These are phyloP conservation scores for Pseudomassariella vexata DNA, from an alignment of 2,329 filamentous ascomycete genomes.

Conservation along the genomic window DNA sequence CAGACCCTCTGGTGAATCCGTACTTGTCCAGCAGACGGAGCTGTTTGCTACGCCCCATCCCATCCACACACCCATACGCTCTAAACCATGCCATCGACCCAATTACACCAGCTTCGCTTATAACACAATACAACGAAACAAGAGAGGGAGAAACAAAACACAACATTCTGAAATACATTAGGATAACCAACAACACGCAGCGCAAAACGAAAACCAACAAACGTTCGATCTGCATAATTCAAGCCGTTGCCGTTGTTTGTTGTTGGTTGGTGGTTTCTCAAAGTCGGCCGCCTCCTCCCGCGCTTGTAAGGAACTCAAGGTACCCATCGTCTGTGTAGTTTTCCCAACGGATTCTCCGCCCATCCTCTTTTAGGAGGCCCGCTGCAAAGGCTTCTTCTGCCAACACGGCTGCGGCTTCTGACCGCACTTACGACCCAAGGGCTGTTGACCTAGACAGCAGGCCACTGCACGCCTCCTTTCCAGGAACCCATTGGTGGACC, in stretches of 20 bases:
- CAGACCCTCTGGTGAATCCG: conserved; percentile 17
- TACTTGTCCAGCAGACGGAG: too few species aligned
- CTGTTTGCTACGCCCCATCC: conserved; percentile 22
- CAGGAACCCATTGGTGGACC: conserved; percentile 33
- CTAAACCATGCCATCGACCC: conserved; percentile 5
- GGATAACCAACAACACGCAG: too few species aligned
- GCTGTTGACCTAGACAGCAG: conserved; percentile 27
- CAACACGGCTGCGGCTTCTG: conserved; percentile 28
- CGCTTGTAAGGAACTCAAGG: too few species aligned
- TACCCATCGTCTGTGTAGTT: too few species aligned
- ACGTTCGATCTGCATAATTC: too few species aligned
- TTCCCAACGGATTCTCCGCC: too few species aligned
- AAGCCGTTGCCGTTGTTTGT: too few species aligned
- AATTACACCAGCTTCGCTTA: conserved; percentile 4
- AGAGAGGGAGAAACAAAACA: too few species aligned
- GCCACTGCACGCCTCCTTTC: conserved; percentile 26
- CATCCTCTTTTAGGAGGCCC: conserved; percentile 23
- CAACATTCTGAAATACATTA: too few species aligned
- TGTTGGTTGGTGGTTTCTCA: conserved; percentile 22
- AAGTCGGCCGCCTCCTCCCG: conserved; percentile 20
- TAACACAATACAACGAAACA: too few species aligned
- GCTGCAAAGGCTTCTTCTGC: conserved; percentile 21
- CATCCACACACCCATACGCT: too few species aligned
- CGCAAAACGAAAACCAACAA: too few species aligned
- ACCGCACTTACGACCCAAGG: conserved; percentile 26